Conservation (phyloP, 192 early-diverging fungal genomes). For the Podila epicladia region DNA sequence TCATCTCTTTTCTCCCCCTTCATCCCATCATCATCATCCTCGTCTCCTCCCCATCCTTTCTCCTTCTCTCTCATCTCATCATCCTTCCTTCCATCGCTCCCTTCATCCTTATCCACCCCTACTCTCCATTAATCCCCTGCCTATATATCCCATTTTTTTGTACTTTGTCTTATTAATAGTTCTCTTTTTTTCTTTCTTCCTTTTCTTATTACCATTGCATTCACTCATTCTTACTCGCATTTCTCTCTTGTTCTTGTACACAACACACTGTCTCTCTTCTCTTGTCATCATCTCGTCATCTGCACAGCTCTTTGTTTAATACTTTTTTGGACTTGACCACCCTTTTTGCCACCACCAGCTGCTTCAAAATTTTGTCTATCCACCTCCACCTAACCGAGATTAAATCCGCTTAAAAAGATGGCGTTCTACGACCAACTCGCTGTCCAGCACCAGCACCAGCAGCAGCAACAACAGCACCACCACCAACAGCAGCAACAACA, state of each 20-base stretch:
- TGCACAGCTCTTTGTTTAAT: too few species aligned
- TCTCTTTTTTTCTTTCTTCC: background rate
- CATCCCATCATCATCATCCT: conserved; percentile 10
- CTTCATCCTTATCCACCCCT: background rate
- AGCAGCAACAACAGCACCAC: conserved; percentile 10
- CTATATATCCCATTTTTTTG: background rate
- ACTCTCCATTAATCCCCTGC: background rate
- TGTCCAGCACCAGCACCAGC: conserved; percentile 35
- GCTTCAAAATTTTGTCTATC: background rate
- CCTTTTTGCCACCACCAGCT: conserved; percentile 2
- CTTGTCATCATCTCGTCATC: conserved; percentile 1
- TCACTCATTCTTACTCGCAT: background rate
- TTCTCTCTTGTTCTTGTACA: background rate
- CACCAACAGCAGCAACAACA: conserved; percentile 14
- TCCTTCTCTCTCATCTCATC: too few species aligned
- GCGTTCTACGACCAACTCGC: conserved; percentile 32
- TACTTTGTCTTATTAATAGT: background rate
- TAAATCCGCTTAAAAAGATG: conserved; percentile 2
- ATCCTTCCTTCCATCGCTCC: background rate
- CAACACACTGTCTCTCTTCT: background rate
- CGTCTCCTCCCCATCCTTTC: too few species aligned
- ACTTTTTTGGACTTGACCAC: too few species aligned
- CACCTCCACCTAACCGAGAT: background rate
- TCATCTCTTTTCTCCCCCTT: conserved; percentile 1
- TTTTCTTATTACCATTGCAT: background rate